These are phyloP conservation scores for Botryotinia narcissicola DNA, from an alignment of 2,329 filamentous ascomycete species.

Conservation along the genomic window DNA sequence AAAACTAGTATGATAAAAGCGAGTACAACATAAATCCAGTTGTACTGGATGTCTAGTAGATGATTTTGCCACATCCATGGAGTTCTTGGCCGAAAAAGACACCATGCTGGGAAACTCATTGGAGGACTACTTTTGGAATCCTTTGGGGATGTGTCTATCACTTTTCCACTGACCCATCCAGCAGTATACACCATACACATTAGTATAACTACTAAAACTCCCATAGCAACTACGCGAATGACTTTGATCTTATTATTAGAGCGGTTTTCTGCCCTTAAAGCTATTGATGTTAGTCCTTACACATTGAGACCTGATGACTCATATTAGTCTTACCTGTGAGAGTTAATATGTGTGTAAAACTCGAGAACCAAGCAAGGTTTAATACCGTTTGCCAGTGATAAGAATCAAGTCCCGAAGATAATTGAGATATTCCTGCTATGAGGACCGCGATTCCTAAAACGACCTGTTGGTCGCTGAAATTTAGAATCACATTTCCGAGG, in stretches of 20 bases:
- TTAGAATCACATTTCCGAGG: background rate
- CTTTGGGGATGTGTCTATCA: background rate
- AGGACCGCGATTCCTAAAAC: background rate
- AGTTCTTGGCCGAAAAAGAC: background rate
- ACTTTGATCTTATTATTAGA: background rate
- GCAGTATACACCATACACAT: background rate
- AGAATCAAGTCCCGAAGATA: background rate
- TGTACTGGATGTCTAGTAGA: background rate
- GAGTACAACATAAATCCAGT: background rate
- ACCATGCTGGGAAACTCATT: background rate
- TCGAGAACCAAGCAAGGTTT: background rate
- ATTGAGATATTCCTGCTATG: background rate
- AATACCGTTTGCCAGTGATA: background rate
- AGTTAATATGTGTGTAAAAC: background rate
- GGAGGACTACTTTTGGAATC: background rate
- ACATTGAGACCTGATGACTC: background rate
- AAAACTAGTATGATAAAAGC: background rate
- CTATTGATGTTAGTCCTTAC: background rate
- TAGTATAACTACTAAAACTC: background rate
- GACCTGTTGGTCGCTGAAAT: background rate
- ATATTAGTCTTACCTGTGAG: background rate
- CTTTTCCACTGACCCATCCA: background rate
- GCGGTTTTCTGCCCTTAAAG: background rate
- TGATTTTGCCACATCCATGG: background rate
- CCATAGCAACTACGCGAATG: background rate